Evolutionary conservation across 2,329 filamentous ascomycete species (phyloP).

Genomic region (Epichloe sibirici): DNA sequence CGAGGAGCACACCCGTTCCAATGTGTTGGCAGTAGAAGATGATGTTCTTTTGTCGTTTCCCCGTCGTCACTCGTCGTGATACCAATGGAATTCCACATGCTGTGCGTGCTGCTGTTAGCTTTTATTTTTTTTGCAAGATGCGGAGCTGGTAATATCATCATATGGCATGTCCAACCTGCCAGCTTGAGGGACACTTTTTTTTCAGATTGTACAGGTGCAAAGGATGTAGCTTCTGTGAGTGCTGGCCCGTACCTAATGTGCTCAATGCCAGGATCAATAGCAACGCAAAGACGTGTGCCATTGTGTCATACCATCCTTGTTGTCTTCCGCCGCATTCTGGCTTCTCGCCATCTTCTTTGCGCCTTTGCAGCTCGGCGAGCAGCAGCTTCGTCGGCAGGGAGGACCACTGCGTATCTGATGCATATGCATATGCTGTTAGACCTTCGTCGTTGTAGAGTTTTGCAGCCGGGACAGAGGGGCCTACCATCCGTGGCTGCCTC

Average conservation of each 20-base stretch:
- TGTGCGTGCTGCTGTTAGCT: slow-evolving; percentile 13
- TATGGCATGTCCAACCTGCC: too few relatives aligned
- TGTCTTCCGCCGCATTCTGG: slow-evolving; percentile 41
- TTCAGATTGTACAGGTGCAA: too few relatives aligned
- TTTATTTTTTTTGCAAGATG: neutral
- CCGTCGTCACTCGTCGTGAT: slow-evolving; percentile 44
- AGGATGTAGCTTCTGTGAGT: neutral
- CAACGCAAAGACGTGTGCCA: slow-evolving; percentile 55
- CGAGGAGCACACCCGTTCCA: slow-evolving; percentile 74
- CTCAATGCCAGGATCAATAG: slow-evolving; percentile 52
- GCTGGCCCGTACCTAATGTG: slow-evolving; percentile 35
- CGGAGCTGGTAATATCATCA: too few relatives aligned
- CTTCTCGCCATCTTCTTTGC: slow-evolving; percentile 28
- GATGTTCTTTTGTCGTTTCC: slow-evolving; percentile 45
- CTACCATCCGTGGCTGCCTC: slow-evolving; percentile 9
- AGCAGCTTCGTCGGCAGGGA: slow-evolving; percentile 40
- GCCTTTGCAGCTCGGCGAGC: slow-evolving; percentile 38
- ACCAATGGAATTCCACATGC: slow-evolving; percentile 57
- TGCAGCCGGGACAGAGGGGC: neutral
- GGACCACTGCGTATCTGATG: slow-evolving; percentile 26
- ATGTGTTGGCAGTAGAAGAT: slow-evolving; percentile 62
- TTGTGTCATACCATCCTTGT: slow-evolving; percentile 49
- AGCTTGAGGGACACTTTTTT: too few relatives aligned
- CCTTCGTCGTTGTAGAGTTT: neutral
- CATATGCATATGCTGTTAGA: neutral